Base-by-base conservation (phyloP, 108 stramenopile species). In the Nitzschia sp. region DNA sequence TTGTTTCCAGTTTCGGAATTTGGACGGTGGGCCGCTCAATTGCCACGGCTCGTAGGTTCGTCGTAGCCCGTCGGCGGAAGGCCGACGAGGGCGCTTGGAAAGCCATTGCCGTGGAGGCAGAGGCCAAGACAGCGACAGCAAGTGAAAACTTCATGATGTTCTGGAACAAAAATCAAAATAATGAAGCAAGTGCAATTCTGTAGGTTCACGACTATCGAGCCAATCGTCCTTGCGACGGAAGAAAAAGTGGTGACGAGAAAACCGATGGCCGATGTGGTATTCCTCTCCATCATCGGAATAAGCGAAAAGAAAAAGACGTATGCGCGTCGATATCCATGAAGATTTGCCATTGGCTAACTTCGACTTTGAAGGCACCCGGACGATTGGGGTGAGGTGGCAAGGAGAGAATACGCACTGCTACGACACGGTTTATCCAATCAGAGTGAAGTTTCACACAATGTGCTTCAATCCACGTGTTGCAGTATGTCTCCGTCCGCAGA, bases 51-150 rank as follows among this genome's bases (percentile, higher is more conserved):
- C 23, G 8, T 15, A 35, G 60, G 24, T 36, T 13, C 11, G 19
- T 38, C 4, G 13, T 38, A 34, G 11, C n/a, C 24, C 36, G 49
- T 23, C 19, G 21, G 49, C 49, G 8, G 49, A 19, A 19, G 49
- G 34, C 3, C 19, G 35, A 34, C 33, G 26, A 25, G 25, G 66
- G 66, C 19, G 25, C 46, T 35, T 68, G 66, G 28, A 68, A 68
- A n/a, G 54, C 66, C 2, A 8, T 32, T 6, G 29, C 66, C 30
- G 54, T 11, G 11, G 24, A 49, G 26, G 64, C 21, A 23, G 64
- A 48, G 2, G 33, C 66, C 54, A 55, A 49, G 5, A 68, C 18
- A 2, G 26, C 8, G 18, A 56, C 32, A 61, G 60, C 60, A 61
- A 42, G 18, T 13, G 60, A 61, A 28, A 61, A 36, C 23, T 61